phyloP scores from a whole-genome alignment of 1,284 basidiomycete species.

The Ustilago vetiveriae region DNA sequence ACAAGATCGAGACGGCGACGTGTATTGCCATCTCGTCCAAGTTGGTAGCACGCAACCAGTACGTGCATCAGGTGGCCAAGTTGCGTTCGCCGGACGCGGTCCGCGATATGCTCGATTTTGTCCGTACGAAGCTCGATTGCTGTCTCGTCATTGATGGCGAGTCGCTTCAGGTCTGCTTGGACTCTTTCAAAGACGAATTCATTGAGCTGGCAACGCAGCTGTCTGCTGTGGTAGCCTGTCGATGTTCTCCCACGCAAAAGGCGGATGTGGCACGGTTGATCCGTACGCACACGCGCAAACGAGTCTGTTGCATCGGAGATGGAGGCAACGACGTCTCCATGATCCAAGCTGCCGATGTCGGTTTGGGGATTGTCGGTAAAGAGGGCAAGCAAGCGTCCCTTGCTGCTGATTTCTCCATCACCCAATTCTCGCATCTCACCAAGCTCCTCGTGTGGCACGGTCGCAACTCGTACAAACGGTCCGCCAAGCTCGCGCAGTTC shows the following conservation, averaged over 20 bases:
- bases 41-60: slow-evolving; percentile 92
- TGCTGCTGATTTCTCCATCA: slow-evolving; percentile 97
- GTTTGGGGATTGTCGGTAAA: slow-evolving; percentile 97
- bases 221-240: slow-evolving; percentile 94
- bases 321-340: slow-evolving; percentile 95
- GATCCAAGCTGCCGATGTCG: slow-evolving; percentile 94
- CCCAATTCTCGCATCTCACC: slow-evolving; percentile 92
- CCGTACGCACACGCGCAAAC: slow-evolving; percentile 85
- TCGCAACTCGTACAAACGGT: slow-evolving; percentile 96
- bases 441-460: slow-evolving; percentile 97
- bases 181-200: slow-evolving; percentile 90
- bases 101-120: slow-evolving; percentile 89
- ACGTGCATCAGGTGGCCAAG: slow-evolving; percentile 96
- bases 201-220: slow-evolving; percentile 94
- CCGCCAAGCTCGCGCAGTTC: slow-evolving; percentile 96
- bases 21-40: slow-evolving; percentile 98
- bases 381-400: slow-evolving; percentile 98
- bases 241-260: slow-evolving; percentile 98
- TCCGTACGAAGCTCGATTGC: slow-evolving; percentile 93
- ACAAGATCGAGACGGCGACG: slow-evolving; percentile 98
- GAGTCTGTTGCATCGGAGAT: slow-evolving; percentile 97
- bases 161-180: slow-evolving; percentile 90
- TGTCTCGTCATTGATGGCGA: slow-evolving; percentile 99
- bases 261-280: slow-evolving; percentile 95
- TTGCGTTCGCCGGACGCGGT: slow-evolving; percentile 82